Percentiles rank a stretch among this genome's conserved stretches.
These are phyloP conservation scores for Annona squamosa DNA, from an alignment of 164 flowering plant species.

Conservation along the genomic window DNA sequence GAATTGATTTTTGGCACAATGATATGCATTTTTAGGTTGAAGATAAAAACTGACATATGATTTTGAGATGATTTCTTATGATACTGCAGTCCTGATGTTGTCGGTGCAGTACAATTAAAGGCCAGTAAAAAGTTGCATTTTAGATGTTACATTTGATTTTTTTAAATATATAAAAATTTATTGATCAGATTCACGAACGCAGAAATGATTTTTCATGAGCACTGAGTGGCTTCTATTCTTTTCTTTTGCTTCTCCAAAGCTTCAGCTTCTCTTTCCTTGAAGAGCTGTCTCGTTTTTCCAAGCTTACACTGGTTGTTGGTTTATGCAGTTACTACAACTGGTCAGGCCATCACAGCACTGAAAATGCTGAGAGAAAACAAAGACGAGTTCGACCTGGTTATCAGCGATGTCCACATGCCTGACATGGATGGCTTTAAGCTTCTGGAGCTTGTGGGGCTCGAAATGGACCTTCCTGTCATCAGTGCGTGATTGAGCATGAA, in stretches of 20 bases:
- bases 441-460: conserved; percentile 81
- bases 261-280: neutral
- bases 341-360: conserved; percentile 54
- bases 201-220: neutral
- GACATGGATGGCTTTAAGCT: conserved; percentile 96
- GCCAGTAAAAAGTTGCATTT: neutral
- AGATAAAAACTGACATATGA: too few relatives aligned
- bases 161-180: too few relatives aligned
- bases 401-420: conserved; percentile 91
- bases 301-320: neutral
- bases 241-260: neutral
- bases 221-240: neutral
- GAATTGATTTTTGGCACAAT: too few relatives aligned
- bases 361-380: conserved; percentile 65
- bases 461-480: conserved; percentile 94
- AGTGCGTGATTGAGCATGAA: conserved; percentile 38
- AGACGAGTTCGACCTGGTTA: conserved; percentile 62
- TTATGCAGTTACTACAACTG: conserved; percentile 63
- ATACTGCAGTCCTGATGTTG: too few relatives aligned
- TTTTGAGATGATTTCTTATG: too few relatives aligned
- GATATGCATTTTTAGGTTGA: too few relatives aligned
- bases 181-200: neutral
- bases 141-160: neutral
- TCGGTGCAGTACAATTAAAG: too few relatives aligned
- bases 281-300: neutral